Evolutionary conservation across 83 land plant genomes (phyloP), one percentile per base, ranked within the genome.

Genomic region (Thuja plicata): DNA sequence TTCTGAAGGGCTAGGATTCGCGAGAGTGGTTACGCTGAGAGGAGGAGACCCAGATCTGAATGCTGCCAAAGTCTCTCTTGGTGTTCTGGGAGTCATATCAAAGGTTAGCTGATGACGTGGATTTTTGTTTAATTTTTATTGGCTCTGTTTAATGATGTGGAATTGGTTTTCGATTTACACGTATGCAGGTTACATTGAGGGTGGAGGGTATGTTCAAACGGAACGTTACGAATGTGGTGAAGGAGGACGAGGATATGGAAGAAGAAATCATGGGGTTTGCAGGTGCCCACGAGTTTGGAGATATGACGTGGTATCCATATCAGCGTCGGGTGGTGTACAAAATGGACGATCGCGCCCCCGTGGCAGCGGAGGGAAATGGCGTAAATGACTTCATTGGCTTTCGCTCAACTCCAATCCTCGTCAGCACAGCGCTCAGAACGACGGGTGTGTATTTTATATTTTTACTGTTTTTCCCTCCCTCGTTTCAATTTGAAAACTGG

Each of bases 261-360:
- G 89, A 92, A 34, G 77, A 87, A 24, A 90, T 92, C 52, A n/a
- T 92, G 76, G 91, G 86, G 2, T 93, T 89, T 45, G 96, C 91
- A 15, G 87, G 88, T 79, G 85, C 30, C 9, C 89, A 95, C 71
- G 96, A 96, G 88, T 96, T 96, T 81, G 96, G 88, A n/a, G 97
- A 94, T 80, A 79, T 95, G 40, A 93, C 91, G 35, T 96, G 98
- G 98, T 95, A 94, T 86, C 96, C 97, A 45, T 92, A 94, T 5
- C 90, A 87, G 85, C 88, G 81, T 2, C 88, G 87, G 35, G 95
- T 91, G 8, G 94, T 93, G 10, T 95, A 91, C 89, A 89, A 92
- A 57, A 35, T 83, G 21, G 96, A 95, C 48, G 87, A 91, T 88
- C 89, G 96, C 37, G 95, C 91, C 70, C 89, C 91, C 21, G 24